phyloP scores from a whole-genome alignment of 768 basidiomycete species.

The Pleurotus citrinopileatus region DNA sequence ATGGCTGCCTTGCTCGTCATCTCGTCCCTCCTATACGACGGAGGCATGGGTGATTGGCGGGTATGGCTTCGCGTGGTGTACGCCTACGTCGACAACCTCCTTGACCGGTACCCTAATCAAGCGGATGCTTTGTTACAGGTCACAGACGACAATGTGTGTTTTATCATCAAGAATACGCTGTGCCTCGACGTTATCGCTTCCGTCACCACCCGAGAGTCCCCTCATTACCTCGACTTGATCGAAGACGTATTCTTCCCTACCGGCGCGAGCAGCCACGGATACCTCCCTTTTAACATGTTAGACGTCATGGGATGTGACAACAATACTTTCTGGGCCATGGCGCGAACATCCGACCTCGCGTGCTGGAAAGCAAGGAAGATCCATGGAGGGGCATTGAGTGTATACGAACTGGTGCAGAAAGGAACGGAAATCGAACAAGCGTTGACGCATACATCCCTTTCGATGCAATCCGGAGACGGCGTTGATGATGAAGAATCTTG shows the following conservation, averaged over 20 bases:
- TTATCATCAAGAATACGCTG: conserved; percentile 80
- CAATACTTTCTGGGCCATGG: conserved; percentile 72
- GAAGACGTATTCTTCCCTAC: conserved; percentile 49
- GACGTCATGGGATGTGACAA: conserved; percentile 86
- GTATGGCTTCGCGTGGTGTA: conserved; percentile 63
- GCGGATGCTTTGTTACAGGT: conserved; percentile 40
- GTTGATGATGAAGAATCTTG: conserved; percentile 29
- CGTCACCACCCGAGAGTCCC: conserved; percentile 22
- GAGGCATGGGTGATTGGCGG: conserved; percentile 69
- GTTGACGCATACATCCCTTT: conserved; percentile 23
- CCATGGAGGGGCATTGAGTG: conserved; percentile 45
- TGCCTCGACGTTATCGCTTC: conserved; percentile 49
- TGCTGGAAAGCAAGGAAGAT: conserved; percentile 56
- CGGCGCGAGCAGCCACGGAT: conserved; percentile 5
- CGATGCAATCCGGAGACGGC: conserved; percentile 16
- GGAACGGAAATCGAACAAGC: conserved; percentile 49
- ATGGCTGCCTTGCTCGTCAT: conserved; percentile 77
- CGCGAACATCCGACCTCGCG: conserved; percentile 66
- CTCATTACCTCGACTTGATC: conserved; percentile 57
- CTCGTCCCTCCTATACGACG: conserved; percentile 75
- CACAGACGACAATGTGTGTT: conserved; percentile 47
- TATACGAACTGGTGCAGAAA: conserved; percentile 55
- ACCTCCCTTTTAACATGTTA: conserved; percentile 59
- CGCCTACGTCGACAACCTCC: conserved; percentile 40
- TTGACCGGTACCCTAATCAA: conserved; percentile 29